A percentile compares a stretch with the other conserved stretches of the same genome.
Conservation (phyloP, 306 rosid species). For the Lupinus albus region DNA sequence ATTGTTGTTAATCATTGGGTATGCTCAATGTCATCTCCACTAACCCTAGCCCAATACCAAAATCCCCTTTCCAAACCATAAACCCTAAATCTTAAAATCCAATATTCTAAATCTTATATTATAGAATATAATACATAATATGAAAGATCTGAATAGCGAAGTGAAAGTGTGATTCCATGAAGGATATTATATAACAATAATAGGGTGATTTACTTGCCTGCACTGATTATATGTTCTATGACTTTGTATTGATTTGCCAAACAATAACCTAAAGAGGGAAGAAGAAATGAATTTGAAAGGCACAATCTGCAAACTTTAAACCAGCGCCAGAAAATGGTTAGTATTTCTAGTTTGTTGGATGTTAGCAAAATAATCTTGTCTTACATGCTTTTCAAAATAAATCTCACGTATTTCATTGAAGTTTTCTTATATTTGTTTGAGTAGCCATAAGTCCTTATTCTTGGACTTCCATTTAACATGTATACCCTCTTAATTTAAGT, state of each 20-base stretch:
- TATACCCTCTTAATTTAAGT: constrained; percentile 10
- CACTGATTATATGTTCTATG: constrained; percentile 26
- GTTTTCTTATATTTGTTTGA: constrained; percentile 30
- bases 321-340: constrained; percentile 96
- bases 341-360: constrained; percentile 35
- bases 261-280: constrained; percentile 90
- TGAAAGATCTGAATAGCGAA: too few relatives aligned
- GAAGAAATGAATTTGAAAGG: constrained; percentile 96
- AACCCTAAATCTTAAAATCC: too few relatives aligned
- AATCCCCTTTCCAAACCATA: too few relatives aligned
- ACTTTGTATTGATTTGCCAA: constrained; percentile 41
- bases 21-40: too few relatives aligned
- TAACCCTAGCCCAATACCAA: too few relatives aligned
- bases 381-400: not conserved
- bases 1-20: too few relatives aligned
- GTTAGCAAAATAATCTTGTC: constrained; percentile 27
- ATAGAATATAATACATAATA: too few relatives aligned
- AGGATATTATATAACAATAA: too few relatives aligned
- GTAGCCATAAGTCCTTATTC: constrained; percentile 2
- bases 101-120: too few relatives aligned
- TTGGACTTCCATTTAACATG: constrained; percentile 31
- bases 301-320: constrained; percentile 96
- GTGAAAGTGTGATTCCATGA: too few relatives aligned
- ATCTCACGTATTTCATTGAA: not conserved
- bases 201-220: constrained; percentile 15